Percentiles rank a stretch among this genome's conserved stretches.
Evolutionary conservation across 768 basidiomycete genomes (phyloP).

Genomic region (Tylopilus sp.): DNA sequence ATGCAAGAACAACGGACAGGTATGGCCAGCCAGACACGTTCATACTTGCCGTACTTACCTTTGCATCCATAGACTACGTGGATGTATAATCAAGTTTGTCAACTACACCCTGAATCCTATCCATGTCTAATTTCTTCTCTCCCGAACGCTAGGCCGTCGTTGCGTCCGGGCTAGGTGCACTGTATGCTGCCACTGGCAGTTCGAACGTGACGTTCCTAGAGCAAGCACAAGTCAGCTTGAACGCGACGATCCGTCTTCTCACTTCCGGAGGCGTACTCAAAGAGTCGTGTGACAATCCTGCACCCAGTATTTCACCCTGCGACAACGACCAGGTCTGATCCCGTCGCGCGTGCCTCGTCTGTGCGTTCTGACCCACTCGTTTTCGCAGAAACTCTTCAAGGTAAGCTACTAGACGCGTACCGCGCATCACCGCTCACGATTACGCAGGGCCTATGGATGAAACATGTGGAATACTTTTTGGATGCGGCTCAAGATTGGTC

Average conservation of each 20-base stretch:
- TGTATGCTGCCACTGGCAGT: conserved; percentile 38
- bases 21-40: not conserved
- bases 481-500: conserved; percentile 41
- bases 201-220: conserved; percentile 37
- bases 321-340: conserved; percentile 41
- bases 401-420: not conserved
- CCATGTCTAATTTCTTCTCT: not conserved
- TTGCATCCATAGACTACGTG: conserved; percentile 43
- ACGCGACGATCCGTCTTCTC: conserved; percentile 44
- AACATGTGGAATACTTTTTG: conserved; percentile 49
- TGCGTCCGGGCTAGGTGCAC: conserved; percentile 49
- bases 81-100: conserved; percentile 54
- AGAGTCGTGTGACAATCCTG: conserved; percentile 51
- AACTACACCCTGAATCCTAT: not conserved
- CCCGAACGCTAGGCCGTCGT: conserved; percentile 45
- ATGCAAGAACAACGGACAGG: conserved; percentile 29
- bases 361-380: not conserved
- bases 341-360: not conserved
- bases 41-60: not conserved
- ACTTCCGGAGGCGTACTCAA: conserved; percentile 41
- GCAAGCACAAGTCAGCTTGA: conserved; percentile 50
- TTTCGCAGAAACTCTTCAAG: conserved; percentile 31
- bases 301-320: conserved; percentile 38
- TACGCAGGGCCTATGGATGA: conserved; percentile 42
- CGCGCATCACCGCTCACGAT: not conserved